These are phyloP conservation scores for Mortierella antarctica DNA, from an alignment of 192 early-diverging fungal species.

Conservation along the genomic window DNA sequence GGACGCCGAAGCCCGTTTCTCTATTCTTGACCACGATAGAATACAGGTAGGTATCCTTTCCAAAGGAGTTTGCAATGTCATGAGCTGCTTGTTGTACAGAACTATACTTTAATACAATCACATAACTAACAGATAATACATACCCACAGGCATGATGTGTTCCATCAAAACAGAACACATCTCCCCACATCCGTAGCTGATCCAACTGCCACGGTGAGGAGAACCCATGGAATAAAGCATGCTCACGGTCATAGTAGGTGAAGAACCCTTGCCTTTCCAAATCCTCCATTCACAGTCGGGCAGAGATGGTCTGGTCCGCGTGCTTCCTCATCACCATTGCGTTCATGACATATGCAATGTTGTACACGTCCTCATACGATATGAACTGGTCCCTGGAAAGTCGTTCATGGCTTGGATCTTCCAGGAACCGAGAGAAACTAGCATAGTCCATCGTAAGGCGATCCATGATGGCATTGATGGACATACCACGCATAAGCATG, in stretches of 20 bases:
- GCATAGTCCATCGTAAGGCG: slow-evolving; percentile 28
- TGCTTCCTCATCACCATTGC: slow-evolving; percentile 15
- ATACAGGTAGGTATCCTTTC: neutral
- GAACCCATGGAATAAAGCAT: slow-evolving; percentile 13
- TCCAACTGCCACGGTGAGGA: slow-evolving; percentile 12
- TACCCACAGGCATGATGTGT: slow-evolving; percentile 13
- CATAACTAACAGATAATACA: neutral
- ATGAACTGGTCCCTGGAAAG: slow-evolving; percentile 16
- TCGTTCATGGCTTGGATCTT: neutral
- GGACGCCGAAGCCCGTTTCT: neutral
- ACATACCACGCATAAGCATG: slow-evolving; percentile 5
- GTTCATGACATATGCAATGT: slow-evolving; percentile 9
- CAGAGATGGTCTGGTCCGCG: slow-evolving; percentile 3
- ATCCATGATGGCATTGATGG: slow-evolving; percentile 1
- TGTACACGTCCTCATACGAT: slow-evolving; percentile 31
- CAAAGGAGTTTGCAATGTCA: neutral
- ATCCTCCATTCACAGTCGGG: slow-evolving; percentile 25
- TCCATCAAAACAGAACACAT: slow-evolving; percentile 10
- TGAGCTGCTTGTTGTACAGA: neutral
- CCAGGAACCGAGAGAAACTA: slow-evolving; percentile 8
- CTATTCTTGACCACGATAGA: slow-evolving; percentile 13
- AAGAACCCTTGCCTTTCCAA: slow-evolving; percentile 5
- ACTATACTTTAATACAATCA: neutral
- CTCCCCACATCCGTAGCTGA: neutral
- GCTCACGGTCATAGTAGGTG: slow-evolving; percentile 19